A percentile compares a stretch with the other conserved stretches of the same genome.
These are phyloP conservation scores for Tulasnella sp. DNA, from an alignment of 768 basidiomycete species.

Conservation along the genomic window DNA sequence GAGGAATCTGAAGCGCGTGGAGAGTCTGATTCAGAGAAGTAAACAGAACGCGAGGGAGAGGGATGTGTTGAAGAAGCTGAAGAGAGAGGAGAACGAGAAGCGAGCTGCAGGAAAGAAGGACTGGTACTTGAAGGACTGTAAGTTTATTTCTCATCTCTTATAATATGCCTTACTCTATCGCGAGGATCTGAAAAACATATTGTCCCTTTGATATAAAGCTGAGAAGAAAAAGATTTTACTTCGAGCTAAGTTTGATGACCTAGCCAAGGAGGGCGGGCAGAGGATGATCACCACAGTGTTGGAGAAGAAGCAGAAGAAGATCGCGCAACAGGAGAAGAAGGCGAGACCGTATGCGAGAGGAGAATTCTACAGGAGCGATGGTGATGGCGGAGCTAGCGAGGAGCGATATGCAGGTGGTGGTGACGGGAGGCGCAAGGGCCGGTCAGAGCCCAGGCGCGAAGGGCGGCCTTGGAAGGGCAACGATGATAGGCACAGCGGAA, in stretches of 20 bases:
- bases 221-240: slow-evolving; percentile 66
- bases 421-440: too few relatives aligned
- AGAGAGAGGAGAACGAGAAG: slow-evolving; percentile 53
- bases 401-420: too few relatives aligned
- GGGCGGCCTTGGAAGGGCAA: too few relatives aligned
- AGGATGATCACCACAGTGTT: slow-evolving; percentile 76
- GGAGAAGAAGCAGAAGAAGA: slow-evolving; percentile 81
- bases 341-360: slow-evolving; percentile 50
- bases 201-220: slow-evolving; percentile 32
- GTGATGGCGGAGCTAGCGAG: not conserved
- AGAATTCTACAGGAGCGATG: slow-evolving; percentile 10
- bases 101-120: slow-evolving; percentile 61
- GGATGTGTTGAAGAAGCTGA: slow-evolving; percentile 45
- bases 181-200: not conserved
- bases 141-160: slow-evolving; percentile 21
- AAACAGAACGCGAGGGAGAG: slow-evolving; percentile 57
- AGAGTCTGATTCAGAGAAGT: slow-evolving; percentile 67
- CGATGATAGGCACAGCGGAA: too few relatives aligned
- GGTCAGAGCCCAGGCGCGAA: too few relatives aligned
- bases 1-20: slow-evolving; percentile 41
- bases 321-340: slow-evolving; percentile 80
- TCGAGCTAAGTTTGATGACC: slow-evolving; percentile 67
- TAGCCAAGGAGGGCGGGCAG: slow-evolving; percentile 65
- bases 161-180: not conserved
- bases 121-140: slow-evolving; percentile 81